phyloP scores from a whole-genome alignment of 768 basidiomycete species.

The Dioszegia hungarica region DNA sequence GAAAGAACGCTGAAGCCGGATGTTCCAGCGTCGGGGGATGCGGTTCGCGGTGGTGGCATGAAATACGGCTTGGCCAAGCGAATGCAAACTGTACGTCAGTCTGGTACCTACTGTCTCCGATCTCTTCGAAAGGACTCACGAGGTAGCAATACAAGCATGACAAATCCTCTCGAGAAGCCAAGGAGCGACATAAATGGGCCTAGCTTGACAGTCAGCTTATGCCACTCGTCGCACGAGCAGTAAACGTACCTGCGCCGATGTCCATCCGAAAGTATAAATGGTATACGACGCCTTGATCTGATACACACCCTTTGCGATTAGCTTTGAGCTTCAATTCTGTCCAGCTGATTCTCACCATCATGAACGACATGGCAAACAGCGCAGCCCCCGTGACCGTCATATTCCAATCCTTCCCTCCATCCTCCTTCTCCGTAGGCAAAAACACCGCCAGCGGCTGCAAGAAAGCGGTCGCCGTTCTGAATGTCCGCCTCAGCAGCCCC shows the following conservation, averaged over 20 bases:
- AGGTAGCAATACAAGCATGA: constrained; percentile 39
- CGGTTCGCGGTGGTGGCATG: neutral
- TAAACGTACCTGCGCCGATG: constrained; percentile 33
- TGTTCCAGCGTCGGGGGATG: neutral
- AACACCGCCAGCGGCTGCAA: constrained; percentile 68
- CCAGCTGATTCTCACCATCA: constrained; percentile 55
- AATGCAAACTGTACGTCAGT: constrained; percentile 30
- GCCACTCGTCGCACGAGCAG: neutral
- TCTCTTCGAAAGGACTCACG: constrained; percentile 31
- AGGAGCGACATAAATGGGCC: constrained; percentile 45
- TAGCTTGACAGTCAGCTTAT: constrained; percentile 21
- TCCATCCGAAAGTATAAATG: constrained; percentile 46
- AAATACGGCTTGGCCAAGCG: constrained; percentile 40
- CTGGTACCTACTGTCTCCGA: neutral
- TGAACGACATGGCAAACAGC: constrained; percentile 62
- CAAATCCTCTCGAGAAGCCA: constrained; percentile 25
- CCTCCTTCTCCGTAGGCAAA: constrained; percentile 54
- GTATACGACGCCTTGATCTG: constrained; percentile 40
- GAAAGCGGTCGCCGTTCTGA: constrained; percentile 53
- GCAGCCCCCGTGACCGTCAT: constrained; percentile 64
- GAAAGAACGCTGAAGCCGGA: constrained; percentile 1
- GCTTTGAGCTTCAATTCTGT: neutral
- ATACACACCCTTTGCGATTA: constrained; percentile 32
- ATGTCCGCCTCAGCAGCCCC: constrained; percentile 37
- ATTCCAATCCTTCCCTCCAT: constrained; percentile 62